phyloP scores from a whole-genome alignment of 2,329 filamentous ascomycete genomes.

The Fusarium poae region DNA sequence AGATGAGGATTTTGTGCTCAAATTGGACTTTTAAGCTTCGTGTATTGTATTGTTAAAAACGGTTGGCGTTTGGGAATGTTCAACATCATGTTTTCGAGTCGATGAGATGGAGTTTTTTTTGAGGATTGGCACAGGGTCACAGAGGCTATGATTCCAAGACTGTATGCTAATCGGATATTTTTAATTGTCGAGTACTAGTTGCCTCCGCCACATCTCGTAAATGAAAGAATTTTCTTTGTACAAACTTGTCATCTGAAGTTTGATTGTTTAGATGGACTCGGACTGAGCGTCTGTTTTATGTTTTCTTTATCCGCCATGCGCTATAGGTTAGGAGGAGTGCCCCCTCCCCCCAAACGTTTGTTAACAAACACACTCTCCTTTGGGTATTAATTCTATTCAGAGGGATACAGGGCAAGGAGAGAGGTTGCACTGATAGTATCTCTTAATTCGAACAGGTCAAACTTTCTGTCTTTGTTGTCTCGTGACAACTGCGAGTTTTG shows the following conservation, averaged over 20 bases:
- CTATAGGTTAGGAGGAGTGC: slow-evolving; percentile 14
- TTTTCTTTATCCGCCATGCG: background rate
- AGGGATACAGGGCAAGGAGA: background rate
- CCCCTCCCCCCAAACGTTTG: background rate
- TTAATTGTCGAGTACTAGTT: background rate
- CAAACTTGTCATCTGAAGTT: background rate
- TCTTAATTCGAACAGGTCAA: background rate
- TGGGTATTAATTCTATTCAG: too few relatives aligned
- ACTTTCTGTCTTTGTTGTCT: background rate
- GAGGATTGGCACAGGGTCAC: slow-evolving; percentile 3
- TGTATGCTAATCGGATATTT: slow-evolving; percentile 1
- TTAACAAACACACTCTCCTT: background rate
- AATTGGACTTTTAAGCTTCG: slow-evolving; percentile 54
- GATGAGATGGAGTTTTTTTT: slow-evolving; percentile 32
- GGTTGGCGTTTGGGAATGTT: slow-evolving; percentile 40
- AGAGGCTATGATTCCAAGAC: slow-evolving; percentile 4
- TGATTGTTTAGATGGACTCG: background rate
- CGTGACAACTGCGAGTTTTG: slow-evolving; percentile 8
- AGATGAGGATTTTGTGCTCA: slow-evolving; percentile 68
- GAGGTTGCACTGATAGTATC: accelerated
- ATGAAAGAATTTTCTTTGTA: slow-evolving; percentile 13
- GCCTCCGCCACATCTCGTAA: background rate
- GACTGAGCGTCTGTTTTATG: background rate
- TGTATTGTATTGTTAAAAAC: slow-evolving; percentile 29
- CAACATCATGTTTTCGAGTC: background rate